phyloP scores from a whole-genome alignment of 108 stramenopile genomes.

The Stephanodiscus minutulus region DNA sequence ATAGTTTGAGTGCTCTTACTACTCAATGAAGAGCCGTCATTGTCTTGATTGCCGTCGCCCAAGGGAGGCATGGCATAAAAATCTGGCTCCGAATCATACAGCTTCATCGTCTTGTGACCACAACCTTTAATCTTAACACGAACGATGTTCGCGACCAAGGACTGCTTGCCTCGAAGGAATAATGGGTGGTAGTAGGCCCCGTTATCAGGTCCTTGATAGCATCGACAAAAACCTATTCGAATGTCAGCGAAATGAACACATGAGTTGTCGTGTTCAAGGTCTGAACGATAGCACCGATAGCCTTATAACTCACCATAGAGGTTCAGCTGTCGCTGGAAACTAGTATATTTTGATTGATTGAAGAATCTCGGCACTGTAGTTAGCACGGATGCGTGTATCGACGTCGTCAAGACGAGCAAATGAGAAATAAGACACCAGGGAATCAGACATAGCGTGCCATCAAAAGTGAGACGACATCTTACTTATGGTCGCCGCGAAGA shows the following conservation, averaged over 20 bases:
- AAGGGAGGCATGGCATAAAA: constrained; percentile 68
- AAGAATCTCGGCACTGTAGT: constrained; percentile 72
- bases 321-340: constrained; percentile 77
- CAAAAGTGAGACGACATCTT: not conserved
- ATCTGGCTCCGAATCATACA: constrained; percentile 60
- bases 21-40: not conserved
- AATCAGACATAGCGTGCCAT: not conserved
- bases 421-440: not conserved
- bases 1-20: not conserved
- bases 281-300: too few relatives aligned
- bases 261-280: not conserved
- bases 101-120: constrained; percentile 56
- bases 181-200: constrained; percentile 64
- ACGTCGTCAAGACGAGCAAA: not conserved
- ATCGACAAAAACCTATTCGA: constrained; percentile 48
- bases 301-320: constrained; percentile 49
- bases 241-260: not conserved
- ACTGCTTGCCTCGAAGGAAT: constrained; percentile 63
- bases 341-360: constrained; percentile 57
- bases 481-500: constrained; percentile 62
- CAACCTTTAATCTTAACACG: constrained; percentile 82
- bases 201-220: constrained; percentile 40
- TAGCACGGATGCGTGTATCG: not conserved
- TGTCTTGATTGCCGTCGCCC: constrained; percentile 3
- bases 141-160: constrained; percentile 51